These are phyloP conservation scores for Malus hybrid DNA, from an alignment of 331 rosid species.

Conservation along the genomic window DNA sequence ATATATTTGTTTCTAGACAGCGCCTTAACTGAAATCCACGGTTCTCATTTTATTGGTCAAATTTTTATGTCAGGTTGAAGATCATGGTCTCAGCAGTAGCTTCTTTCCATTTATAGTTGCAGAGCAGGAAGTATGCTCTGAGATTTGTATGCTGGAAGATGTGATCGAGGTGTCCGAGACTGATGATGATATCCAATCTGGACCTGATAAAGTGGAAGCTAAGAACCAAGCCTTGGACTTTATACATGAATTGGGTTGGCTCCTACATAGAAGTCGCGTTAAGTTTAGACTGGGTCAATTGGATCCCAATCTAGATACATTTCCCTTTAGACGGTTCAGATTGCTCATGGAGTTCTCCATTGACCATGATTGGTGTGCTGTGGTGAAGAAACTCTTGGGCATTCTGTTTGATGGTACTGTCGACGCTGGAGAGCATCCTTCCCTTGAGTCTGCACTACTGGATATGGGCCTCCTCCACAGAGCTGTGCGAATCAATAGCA, in stretches of 20 bases:
- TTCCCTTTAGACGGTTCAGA: slow-evolving; percentile 52
- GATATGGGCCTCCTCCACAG: slow-evolving; percentile 73
- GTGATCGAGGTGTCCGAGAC: slow-evolving; percentile 49
- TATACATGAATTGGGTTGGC: slow-evolving; percentile 93
- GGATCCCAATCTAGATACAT: slow-evolving; percentile 51
- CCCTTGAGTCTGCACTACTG: slow-evolving; percentile 48
- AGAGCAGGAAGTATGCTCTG: slow-evolving; percentile 79
- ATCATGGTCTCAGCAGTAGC: slow-evolving; percentile 71
- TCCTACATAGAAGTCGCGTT: slow-evolving; percentile 61
- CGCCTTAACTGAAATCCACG: neutral
- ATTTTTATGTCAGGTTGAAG: slow-evolving; percentile 59
- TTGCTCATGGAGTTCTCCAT: slow-evolving; percentile 83
- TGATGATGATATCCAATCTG: slow-evolving; percentile 24
- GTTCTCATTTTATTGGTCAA: neutral
- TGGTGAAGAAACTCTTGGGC: slow-evolving; percentile 62
- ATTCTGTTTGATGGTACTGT: slow-evolving; percentile 58
- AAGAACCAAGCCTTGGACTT: slow-evolving; percentile 70
- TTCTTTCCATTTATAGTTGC: slow-evolving; percentile 89
- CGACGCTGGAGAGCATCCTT: slow-evolving; percentile 48
- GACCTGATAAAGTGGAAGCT: slow-evolving; percentile 39
- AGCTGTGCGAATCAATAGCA: slow-evolving; percentile 71
- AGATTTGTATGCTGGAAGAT: slow-evolving; percentile 63
- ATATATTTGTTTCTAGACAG: neutral
- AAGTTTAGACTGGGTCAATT: slow-evolving; percentile 50
- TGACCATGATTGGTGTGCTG: slow-evolving; percentile 90